A percentile compares a stretch with the other conserved stretches of the same genome.
Conservation (phyloP, 1,284 basidiomycete species). For the Chalciporus piperatoides region DNA sequence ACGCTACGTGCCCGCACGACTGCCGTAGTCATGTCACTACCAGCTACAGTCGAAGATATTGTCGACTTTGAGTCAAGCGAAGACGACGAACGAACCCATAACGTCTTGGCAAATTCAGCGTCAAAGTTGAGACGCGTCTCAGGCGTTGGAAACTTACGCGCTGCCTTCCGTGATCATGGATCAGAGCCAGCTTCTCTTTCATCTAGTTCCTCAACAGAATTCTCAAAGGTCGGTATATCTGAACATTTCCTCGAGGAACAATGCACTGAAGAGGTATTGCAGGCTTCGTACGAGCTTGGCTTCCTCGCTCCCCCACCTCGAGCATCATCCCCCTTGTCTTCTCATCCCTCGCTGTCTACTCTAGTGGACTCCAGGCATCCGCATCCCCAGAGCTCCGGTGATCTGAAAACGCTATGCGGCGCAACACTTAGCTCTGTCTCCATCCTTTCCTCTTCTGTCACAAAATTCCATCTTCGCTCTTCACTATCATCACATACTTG, state of each 20-base stretch:
- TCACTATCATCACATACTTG: conserved; percentile 6
- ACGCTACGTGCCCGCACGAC: conserved; percentile 30
- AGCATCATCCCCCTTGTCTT: conserved; percentile 13
- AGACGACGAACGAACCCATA: conserved; percentile 4
- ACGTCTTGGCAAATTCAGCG: background rate
- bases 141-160: conserved; percentile 25
- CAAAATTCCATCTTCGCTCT: conserved; percentile 15
- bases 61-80: conserved; percentile 8
- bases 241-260: background rate
- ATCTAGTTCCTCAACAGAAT: conserved; percentile 8
- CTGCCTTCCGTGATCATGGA: conserved; percentile 21
- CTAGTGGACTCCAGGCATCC: conserved; percentile 21
- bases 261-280: conserved; percentile 2
- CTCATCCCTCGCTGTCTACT: conserved; percentile 26
- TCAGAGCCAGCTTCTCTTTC: conserved; percentile 7
- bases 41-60: conserved; percentile 26
- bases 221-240: conserved; percentile 22
- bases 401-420: conserved; percentile 21
- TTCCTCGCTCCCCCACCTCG: conserved; percentile 13
- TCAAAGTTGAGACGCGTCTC: conserved; percentile 26
- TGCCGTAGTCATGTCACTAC: conserved; percentile 24
- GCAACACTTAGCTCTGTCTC: conserved; percentile 26
- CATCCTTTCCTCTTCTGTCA: conserved; percentile 15
- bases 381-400: conserved; percentile 6
- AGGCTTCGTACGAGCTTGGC: conserved; percentile 26